Conservation (phyloP, 192 early-diverging fungal genomes). For the Helicostylum pulchrum region DNA sequence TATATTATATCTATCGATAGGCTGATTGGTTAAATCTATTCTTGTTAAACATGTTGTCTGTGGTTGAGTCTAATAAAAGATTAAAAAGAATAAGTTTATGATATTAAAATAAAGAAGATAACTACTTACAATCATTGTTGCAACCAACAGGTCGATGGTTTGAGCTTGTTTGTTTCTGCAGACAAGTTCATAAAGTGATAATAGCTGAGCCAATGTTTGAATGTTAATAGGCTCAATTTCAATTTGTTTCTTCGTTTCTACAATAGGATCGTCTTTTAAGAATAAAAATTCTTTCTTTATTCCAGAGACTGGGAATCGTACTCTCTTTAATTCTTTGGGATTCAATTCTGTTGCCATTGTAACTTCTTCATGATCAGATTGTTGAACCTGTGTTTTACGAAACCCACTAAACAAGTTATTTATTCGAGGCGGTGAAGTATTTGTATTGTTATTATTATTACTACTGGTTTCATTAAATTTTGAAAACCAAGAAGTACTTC, state of each 20-base stretch:
- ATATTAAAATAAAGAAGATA: neutral
- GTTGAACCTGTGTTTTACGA: neutral
- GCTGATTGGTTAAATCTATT: constrained; percentile 34
- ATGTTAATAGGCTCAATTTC: neutral
- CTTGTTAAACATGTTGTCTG: constrained; percentile 15
- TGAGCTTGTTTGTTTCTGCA: constrained; percentile 30
- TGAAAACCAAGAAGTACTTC: constrained; percentile 7
- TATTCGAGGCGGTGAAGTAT: neutral
- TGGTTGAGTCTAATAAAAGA: constrained; percentile 17
- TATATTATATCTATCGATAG: constrained; percentile 52
- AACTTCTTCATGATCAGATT: neutral
- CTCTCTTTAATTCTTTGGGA: constrained; percentile 42
- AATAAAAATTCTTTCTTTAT: constrained; percentile 46
- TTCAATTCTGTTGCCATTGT: constrained; percentile 14
- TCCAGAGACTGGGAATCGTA: constrained; percentile 51
- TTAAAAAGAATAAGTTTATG: neutral
- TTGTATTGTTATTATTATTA: neutral
- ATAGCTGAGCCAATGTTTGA: constrained; percentile 8
- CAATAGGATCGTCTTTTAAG: neutral
- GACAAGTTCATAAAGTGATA: constrained; percentile 27
- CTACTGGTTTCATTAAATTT: constrained; percentile 3
- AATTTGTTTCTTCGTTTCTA: neutral
- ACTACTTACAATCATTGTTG: constrained; percentile 14
- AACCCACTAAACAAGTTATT: too few species aligned
- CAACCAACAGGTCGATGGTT: constrained; percentile 17